Base-by-base conservation (phyloP, 768 basidiomycete species). In the Podaxis sp. region DNA sequence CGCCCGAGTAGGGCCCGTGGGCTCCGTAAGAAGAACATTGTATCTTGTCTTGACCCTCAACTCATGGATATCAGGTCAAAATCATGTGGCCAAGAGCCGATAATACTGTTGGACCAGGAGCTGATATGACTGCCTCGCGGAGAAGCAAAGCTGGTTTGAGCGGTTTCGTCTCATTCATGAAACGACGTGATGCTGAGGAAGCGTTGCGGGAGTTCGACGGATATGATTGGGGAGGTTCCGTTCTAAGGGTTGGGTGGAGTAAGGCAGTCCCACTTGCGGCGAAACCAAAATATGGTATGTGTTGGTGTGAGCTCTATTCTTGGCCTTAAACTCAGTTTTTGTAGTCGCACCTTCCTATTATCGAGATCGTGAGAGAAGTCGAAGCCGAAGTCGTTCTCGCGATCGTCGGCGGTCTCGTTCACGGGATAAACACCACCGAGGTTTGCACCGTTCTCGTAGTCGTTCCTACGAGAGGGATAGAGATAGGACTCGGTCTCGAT, bases 41-140 rank as follows among this genome's bases (percentile, higher is more conserved):
- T 36, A 6, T 33, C 57, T 12, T 19, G 56, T 22, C 12, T 63
- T 41, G 40, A 2, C 6, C 5, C 4, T 62, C 27, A 3, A 9
- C 19, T 43, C 22, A 15, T 59, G 9, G 38, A 12, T 25, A 63
- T 2, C 59, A 94, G 93, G 92, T 95, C 49, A 94, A 96, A 80
- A 88, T 98, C 66, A 98, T 98, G 96, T 98, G 95, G 95, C 96
- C 96, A n/a, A 87, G 96, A 43, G 84, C 87, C 11, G 94, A 96
- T 70, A 82, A 76, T 17, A 80, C 82, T 2, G 65, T 75, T 5
- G 88, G 89, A 33, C 87, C 89, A 53, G 92, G 89, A 2, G 83
- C 86, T 24, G 89, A 92, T 50, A 90, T 93, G 83, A 89, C 89
- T 24, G 74, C 83, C 7, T 82, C 87, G 15, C 82, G 94, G 47